phyloP scores from a whole-genome alignment of 2,329 filamentous ascomycete species.

The Diaporthe vaccinii region DNA sequence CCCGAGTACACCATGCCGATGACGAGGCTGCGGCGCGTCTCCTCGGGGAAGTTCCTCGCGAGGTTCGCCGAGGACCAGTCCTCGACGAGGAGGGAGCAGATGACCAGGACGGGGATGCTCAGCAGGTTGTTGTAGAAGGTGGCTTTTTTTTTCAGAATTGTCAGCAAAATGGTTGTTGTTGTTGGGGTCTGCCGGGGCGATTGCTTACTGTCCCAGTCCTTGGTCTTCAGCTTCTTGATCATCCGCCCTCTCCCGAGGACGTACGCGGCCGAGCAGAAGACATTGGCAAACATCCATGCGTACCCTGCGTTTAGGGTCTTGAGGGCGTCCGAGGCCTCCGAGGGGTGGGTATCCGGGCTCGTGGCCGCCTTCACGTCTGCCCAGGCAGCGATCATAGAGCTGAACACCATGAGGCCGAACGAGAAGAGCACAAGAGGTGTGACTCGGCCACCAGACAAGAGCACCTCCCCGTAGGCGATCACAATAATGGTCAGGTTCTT shows the following conservation, averaged over 20 bases:
- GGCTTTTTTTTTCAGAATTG: constrained; percentile 64
- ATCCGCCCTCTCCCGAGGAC: constrained; percentile 95
- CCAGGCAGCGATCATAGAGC: constrained; percentile 96
- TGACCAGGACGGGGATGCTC: constrained; percentile 89
- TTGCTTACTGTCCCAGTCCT: constrained; percentile 96
- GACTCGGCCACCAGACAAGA: constrained; percentile 96
- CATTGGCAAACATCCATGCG: constrained; percentile 97
- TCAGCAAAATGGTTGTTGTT: constrained; percentile 48
- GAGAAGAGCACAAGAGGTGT: constrained; percentile 89
- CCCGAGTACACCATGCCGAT: constrained; percentile 95
- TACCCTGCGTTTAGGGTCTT: constrained; percentile 95
- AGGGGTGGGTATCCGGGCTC: constrained; percentile 64
- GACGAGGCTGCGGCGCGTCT: constrained; percentile 82
- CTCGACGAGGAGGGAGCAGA: constrained; percentile 85
- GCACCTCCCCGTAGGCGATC: constrained; percentile 96
- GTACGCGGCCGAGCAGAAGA: constrained; percentile 92
- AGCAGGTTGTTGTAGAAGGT: constrained; percentile 99
- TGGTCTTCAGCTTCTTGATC: constrained; percentile 99
- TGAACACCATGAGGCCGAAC: constrained; percentile 96
- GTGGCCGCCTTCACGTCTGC: constrained; percentile 92
- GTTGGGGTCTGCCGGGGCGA: neutral
- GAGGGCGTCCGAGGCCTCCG: constrained; percentile 69
- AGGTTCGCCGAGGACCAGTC: constrained; percentile 93
- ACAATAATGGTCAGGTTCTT: constrained; percentile 99
- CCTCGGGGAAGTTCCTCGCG: constrained; percentile 86